Evolutionary conservation across 1,284 basidiomycete species (phyloP), one percentile per base, ranked within the genome.

Genomic region (Ceratobasidium theobromae): DNA sequence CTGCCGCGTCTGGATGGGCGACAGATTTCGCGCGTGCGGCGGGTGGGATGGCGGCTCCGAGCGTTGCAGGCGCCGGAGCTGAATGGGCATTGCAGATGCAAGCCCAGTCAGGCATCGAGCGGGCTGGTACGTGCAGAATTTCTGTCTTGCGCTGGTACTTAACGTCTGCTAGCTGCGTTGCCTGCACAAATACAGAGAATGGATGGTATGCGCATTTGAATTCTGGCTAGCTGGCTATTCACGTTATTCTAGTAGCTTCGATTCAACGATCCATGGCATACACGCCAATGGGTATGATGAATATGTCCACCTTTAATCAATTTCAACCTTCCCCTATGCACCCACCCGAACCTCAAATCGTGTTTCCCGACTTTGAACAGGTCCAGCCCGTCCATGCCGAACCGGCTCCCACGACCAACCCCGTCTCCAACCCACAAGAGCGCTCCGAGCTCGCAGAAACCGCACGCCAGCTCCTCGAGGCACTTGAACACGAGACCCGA

Each of bases 11-110:
- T 21, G 53, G 53, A 27, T 69, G 69, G 69, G 69, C 69, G 18
- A 64, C 62, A 27, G 69, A 69, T 53, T 69, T 69, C 38, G 64
- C 65, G 4, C 55, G 54, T 43, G 54, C 54, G 18, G 40, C 48
- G 25, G 30, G 55, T 28, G 45, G 21, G 11, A 46, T 35, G 14
- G 27, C 46, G n/a, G 28, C 33, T 12, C 21, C 18, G 4, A 35
- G 54, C 52, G 41, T 49, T 28, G 41, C 52, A 38, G 35, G 35
- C 6, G 8, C 16, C 16, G 38, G 28, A 2, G 58, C 30, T 12
- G 53, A 55, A 4, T 53, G 68, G 28, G 68, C 55, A 2, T n/a
- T 25, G 28, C 43, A 27, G 43, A n/a, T 58, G 23, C 54, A 32
- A 35, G 45, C 16, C 3, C 52, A 57, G 53, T 2, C 52, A 52